A percentile compares a stretch with the other conserved stretches of the same genome.
Conservation (phyloP, 331 rosid genomes). For the Malus hybrid region DNA sequence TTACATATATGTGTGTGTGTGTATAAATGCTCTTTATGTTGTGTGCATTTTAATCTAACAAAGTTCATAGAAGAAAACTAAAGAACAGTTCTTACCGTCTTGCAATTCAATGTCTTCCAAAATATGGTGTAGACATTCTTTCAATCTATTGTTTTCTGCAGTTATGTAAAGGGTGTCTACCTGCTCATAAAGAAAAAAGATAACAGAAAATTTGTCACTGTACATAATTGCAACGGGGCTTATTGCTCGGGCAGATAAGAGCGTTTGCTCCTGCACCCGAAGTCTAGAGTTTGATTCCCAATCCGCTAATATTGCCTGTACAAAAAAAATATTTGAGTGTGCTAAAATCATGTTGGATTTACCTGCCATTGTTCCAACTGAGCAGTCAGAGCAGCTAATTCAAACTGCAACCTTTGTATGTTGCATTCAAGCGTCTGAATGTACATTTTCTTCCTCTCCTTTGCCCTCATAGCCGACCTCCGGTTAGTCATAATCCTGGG, state of each 20-base stretch:
- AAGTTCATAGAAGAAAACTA: not conserved
- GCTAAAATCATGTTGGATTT: not conserved
- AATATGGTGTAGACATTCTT: not conserved
- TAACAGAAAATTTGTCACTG: not conserved
- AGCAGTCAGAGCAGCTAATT: not conserved
- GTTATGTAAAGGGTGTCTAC: not conserved
- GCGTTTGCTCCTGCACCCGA: not conserved
- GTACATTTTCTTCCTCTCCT: not conserved
- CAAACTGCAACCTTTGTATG: not conserved
- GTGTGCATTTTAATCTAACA: not conserved
- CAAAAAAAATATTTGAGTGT: not conserved
- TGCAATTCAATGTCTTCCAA: not conserved
- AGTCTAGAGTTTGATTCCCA: not conserved
- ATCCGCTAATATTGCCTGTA: too few relatives aligned
- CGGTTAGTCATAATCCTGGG: not conserved
- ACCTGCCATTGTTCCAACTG: not conserved
- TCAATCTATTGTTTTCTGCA: not conserved
- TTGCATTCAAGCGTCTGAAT: not conserved
- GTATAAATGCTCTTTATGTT: not conserved
- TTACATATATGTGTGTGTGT: not conserved
- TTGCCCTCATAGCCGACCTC: not conserved
- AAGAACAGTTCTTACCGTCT: not conserved
- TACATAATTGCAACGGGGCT: not conserved
- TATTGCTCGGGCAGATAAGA: not conserved
- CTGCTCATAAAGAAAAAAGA: not conserved